Evolutionary conservation across 2,329 filamentous ascomycete species (phyloP).

Genomic region (Parafenestella ontariensis): DNA sequence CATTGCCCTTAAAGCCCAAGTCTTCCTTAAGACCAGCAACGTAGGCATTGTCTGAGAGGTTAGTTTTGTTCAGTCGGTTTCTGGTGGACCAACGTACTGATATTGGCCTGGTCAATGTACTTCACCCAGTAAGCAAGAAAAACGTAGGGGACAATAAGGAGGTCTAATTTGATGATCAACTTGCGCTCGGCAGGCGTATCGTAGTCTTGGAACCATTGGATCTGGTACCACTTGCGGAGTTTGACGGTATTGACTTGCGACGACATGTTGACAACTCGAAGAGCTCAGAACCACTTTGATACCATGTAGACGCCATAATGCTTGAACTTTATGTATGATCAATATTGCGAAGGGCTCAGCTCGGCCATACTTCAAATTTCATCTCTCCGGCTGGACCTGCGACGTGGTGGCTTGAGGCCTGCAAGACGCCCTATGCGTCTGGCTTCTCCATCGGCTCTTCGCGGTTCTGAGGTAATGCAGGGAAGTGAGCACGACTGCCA

Average conservation of each 20-base stretch:
- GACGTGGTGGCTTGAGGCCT: neutral
- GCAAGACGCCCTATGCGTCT: conserved; percentile 1
- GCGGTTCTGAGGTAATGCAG: conserved; percentile 5
- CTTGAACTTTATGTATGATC: neutral
- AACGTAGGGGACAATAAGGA: conserved; percentile 63
- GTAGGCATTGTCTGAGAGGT: conserved; percentile 59
- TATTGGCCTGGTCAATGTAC: conserved; percentile 63
- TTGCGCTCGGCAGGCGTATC: conserved; percentile 60
- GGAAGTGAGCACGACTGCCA: conserved; percentile 19
- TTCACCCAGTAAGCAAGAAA: conserved; percentile 63
- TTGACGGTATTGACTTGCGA: conserved; percentile 3
- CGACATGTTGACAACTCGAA: conserved; percentile 11
- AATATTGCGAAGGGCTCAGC: neutral
- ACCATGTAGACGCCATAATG: neutral
- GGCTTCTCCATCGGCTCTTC: neutral
- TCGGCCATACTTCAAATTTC: neutral
- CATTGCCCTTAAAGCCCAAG: conserved; percentile 59
- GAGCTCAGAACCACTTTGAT: neutral
- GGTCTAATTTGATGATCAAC: conserved; percentile 63
- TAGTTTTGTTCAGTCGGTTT: neutral
- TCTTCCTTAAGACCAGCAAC: conserved; percentile 63
- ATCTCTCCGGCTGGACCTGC: neutral
- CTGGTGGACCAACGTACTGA: conserved; percentile 50
- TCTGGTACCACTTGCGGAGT: conserved; percentile 33
- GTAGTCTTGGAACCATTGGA: conserved; percentile 42